A percentile compares a stretch with the other conserved stretches of the same genome.
Conservation (phyloP, 805 yeast species). For the Scheffersomyces spartinae region DNA sequence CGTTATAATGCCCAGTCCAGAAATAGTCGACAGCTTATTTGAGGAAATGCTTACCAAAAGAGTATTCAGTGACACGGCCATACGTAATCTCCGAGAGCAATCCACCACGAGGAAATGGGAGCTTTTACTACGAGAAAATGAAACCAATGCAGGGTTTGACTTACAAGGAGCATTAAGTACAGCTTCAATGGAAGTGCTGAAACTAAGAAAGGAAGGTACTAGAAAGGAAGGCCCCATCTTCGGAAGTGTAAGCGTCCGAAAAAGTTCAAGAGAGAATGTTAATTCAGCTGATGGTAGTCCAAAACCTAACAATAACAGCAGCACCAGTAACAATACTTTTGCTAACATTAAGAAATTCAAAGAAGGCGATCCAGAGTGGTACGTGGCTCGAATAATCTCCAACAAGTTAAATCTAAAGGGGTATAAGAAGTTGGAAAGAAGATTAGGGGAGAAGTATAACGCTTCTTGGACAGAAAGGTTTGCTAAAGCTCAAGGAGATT, state of each 20-base stretch:
- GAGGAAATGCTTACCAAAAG: slow-evolving; percentile 25
- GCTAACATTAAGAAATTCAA: slow-evolving; percentile 14
- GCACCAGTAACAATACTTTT: slow-evolving; percentile 1
- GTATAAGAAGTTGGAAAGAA: slow-evolving; percentile 22
- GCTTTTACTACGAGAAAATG: slow-evolving; percentile 27
- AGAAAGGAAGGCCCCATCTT: neutral
- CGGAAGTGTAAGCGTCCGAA: neutral
- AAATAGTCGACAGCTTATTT: slow-evolving; percentile 27
- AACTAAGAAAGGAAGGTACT: neutral
- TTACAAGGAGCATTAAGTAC: slow-evolving; percentile 8
- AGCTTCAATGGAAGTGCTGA: neutral
- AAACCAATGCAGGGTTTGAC: slow-evolving; percentile 25
- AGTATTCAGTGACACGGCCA: slow-evolving; percentile 24
- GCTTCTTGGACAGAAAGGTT: slow-evolving; percentile 20
- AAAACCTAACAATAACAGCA: neutral
- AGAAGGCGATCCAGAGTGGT: slow-evolving; percentile 32
- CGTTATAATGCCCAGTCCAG: slow-evolving; percentile 23
- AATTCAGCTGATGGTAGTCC: slow-evolving; percentile 5
- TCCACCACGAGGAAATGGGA: slow-evolving; percentile 32
- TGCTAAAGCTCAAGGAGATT: slow-evolving; percentile 31
- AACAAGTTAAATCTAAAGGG: slow-evolving; percentile 21
- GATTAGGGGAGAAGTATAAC: slow-evolving; percentile 13
- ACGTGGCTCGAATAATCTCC: slow-evolving; percentile 23
- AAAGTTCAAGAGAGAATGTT: slow-evolving; percentile 3
- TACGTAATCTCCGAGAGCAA: slow-evolving; percentile 18